These are phyloP conservation scores for Lentinula edodes DNA, from an alignment of 768 basidiomycete genomes.

Conservation along the genomic window DNA sequence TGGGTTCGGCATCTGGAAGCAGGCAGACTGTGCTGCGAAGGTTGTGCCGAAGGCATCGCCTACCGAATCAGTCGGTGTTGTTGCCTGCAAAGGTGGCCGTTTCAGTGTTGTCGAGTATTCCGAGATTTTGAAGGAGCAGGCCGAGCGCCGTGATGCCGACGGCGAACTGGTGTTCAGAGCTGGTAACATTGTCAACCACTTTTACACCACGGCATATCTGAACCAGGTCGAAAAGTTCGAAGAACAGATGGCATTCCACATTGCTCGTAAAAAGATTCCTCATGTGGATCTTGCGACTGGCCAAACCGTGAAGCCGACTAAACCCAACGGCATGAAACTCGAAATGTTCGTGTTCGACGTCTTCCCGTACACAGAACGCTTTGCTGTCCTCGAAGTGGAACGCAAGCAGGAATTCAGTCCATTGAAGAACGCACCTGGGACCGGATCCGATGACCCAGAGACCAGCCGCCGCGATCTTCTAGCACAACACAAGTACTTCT, in stretches of 20 bases:
- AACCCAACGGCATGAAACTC: constrained; percentile 99
- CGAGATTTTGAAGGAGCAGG: constrained; percentile 85
- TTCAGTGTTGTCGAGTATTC: constrained; percentile 97
- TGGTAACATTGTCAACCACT: constrained; percentile 97
- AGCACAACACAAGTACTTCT: constrained; percentile 80
- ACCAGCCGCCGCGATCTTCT: constrained; percentile 89
- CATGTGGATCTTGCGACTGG: constrained; percentile 70
- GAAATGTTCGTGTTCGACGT: constrained; percentile 99
- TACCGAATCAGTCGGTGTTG: constrained; percentile 91
- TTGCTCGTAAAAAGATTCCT: constrained; percentile 96
- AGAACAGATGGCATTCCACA: constrained; percentile 89
- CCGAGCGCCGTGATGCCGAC: constrained; percentile 64
- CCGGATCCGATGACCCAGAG: constrained; percentile 82
- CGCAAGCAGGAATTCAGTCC: constrained; percentile 93
- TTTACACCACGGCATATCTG: constrained; percentile 88
- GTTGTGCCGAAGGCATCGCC: constrained; percentile 88
- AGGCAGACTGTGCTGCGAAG: constrained; percentile 91
- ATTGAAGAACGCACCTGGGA: constrained; percentile 94
- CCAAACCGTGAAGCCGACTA: constrained; percentile 66
- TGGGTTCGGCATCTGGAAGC: constrained; percentile 86
- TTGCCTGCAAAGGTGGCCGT: constrained; percentile 77
- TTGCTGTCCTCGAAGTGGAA: constrained; percentile 85
- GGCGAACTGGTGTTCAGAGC: constrained; percentile 88
- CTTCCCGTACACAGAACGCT: constrained; percentile 82
- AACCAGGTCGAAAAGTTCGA: constrained; percentile 77